Conservation (phyloP, 805 yeast species). For the Candida peoriensis region DNA sequence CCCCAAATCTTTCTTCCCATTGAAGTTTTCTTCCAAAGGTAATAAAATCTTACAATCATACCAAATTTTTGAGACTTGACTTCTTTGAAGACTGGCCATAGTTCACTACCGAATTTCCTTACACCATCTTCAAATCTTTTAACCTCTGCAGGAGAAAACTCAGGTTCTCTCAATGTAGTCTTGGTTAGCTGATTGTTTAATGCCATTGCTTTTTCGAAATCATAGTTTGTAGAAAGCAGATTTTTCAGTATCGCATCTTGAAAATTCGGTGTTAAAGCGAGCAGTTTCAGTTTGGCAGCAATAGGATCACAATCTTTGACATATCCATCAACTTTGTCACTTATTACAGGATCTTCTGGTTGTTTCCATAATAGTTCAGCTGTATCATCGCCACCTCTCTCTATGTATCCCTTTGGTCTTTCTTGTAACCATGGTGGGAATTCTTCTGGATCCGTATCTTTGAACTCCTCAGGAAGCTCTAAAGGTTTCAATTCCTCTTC, state of each 20-base stretch:
- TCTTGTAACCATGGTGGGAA: conserved; percentile 76
- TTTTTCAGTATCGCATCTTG: conserved; percentile 64
- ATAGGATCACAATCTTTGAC: conserved; percentile 48
- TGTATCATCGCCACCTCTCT: conserved; percentile 74
- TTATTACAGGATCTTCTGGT: conserved; percentile 25
- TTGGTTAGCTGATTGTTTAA: conserved; percentile 46
- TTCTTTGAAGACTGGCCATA: conserved; percentile 64
- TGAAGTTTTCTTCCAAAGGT: conserved; percentile 85
- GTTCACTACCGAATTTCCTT: conserved; percentile 66
- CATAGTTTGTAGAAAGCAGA: conserved; percentile 47
- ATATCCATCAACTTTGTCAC: conserved; percentile 43
- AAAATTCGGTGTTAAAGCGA: conserved; percentile 73
- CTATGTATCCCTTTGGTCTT: conserved; percentile 74
- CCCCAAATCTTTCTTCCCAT: conserved; percentile 81
- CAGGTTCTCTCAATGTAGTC: conserved; percentile 67
- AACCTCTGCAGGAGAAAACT: conserved; percentile 60
- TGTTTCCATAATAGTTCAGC: conserved; percentile 63
- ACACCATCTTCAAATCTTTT: conserved; percentile 72
- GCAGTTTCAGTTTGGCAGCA: conserved; percentile 50
- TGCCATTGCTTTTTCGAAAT: conserved; percentile 43
- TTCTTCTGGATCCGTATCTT: conserved; percentile 36
- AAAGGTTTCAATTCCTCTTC: conserved; percentile 23
- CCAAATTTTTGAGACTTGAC: conserved; percentile 72
- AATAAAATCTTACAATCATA: conserved; percentile 82
- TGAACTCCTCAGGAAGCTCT: conserved; percentile 43